Evolutionary conservation across 306 rosid genomes (phyloP).

Genomic region (Prunus mume): DNA sequence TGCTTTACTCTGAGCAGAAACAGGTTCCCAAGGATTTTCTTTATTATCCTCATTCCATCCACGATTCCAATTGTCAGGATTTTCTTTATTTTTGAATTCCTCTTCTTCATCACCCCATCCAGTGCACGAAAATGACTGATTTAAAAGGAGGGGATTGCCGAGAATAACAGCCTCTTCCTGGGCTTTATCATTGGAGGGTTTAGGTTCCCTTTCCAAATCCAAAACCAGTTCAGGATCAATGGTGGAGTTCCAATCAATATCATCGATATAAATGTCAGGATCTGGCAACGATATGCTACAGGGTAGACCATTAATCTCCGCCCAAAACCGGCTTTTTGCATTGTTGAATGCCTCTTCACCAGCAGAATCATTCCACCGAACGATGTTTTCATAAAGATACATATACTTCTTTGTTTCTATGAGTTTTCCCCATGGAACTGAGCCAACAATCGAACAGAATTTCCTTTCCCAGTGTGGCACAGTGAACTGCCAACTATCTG

Average conservation of each 20-base stretch:
- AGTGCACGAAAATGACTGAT: conserved; percentile 36
- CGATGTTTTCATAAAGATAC: conserved; percentile 42
- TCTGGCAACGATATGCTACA: conserved; percentile 59
- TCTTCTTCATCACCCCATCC: conserved; percentile 58
- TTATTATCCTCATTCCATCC: conserved; percentile 18
- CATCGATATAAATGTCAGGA: conserved; percentile 55
- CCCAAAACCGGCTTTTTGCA: conserved; percentile 77
- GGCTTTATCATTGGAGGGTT: not conserved
- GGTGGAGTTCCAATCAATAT: conserved; percentile 62
- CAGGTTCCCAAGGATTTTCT: conserved; percentile 41
- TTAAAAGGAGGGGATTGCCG: conserved; percentile 32
- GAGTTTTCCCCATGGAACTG: conserved; percentile 64
- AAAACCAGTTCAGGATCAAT: conserved; percentile 52
- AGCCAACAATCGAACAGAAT: conserved; percentile 56
- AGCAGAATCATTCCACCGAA: conserved; percentile 81
- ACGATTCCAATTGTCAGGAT: conserved; percentile 24
- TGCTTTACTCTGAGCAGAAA: conserved; percentile 4
- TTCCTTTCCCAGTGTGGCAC: conserved; percentile 80
- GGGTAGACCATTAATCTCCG: conserved; percentile 40
- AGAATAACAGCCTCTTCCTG: conserved; percentile 31
- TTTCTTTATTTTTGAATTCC: conserved; percentile 23
- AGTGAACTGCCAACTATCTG: conserved; percentile 41
- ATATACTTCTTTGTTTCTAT: conserved; percentile 55
- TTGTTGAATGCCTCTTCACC: conserved; percentile 71
- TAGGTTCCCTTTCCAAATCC: conserved; percentile 57